Base-by-base conservation (phyloP, 2,329 filamentous ascomycete species). In the Fusarium paranaense region DNA sequence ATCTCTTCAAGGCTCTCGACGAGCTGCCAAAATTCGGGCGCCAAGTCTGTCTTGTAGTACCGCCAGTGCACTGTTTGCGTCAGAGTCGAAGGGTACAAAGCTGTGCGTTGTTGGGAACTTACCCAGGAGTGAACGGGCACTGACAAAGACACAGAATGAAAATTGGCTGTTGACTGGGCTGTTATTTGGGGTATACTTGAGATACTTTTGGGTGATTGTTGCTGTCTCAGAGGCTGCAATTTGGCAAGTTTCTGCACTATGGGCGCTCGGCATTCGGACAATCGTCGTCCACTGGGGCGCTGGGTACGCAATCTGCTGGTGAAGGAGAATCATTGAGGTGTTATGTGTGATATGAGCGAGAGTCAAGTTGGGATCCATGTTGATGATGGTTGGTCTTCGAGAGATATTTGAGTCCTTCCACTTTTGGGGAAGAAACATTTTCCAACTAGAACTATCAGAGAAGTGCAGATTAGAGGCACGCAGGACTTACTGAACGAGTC, bases 331-430 rank as follows among this genome's bases (percentile, higher is more conserved):
- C 79, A 87, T 86, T 0, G 86, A 86, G 0, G 85, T 83, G 63
- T 87, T 87, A 56, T 88, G 86, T 0, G 85, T 87, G 11, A 86
- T 80, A 37, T 88, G 86, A 0, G 86, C 86, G 0, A 87, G 74
- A 0, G 86, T 87, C 20, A 88, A 77, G 54, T 88, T 88, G 0
- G 86, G 86, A 59, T 88, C 86, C 73, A 77, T 73, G 81, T 86
- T 86, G 16, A 76, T 76, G 0, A 78, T 71, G 0, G 73, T 74
- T 3, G 72, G 70, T 18, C 78, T 67, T 2, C 77, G 72, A 1
- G 79, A 79, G 2, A 81, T 78, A 4, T 80, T 79, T 3, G 79
- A 77, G n/a, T 82, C 80, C n/a, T 82, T 83, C 84, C 85, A 73
- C 6, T 73, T 73, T 4, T 73, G 71, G 14, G 71, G 71, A 1